Evolutionary conservation across 352 stramenopile species (phyloP).

Genomic region (Globisporangium uncinulatum): DNA sequence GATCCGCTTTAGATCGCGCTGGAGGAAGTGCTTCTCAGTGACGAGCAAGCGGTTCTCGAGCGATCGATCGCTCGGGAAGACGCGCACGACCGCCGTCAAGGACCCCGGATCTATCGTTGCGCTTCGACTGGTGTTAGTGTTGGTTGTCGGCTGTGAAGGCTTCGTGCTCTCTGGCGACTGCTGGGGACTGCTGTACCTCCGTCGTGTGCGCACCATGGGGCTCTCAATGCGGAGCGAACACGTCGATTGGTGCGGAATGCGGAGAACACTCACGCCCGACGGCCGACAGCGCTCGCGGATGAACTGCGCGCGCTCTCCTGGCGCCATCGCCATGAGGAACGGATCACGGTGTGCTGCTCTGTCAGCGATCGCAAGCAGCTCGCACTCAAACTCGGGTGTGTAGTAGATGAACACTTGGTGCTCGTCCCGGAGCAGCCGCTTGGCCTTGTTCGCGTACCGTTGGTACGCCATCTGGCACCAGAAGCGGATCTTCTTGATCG

Average conservation of each 20-base stretch:
- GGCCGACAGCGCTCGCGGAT: slow-evolving; percentile 37
- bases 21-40: slow-evolving; percentile 52
- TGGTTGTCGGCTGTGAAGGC: neutral
- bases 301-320: slow-evolving; percentile 33
- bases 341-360: slow-evolving; percentile 50
- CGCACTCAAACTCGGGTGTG: slow-evolving; percentile 39
- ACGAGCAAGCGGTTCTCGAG: slow-evolving; percentile 50
- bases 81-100: slow-evolving; percentile 37
- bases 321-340: slow-evolving; percentile 51
- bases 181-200: neutral
- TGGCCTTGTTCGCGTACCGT: slow-evolving; percentile 45
- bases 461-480: slow-evolving; percentile 76
- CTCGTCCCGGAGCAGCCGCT: slow-evolving; percentile 42
- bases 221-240: slow-evolving; percentile 6
- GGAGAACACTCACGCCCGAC: slow-evolving; percentile 58
- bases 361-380: slow-evolving; percentile 48
- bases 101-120: neutral
- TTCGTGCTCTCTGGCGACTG: neutral
- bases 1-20: slow-evolving; percentile 45
- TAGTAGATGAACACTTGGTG: slow-evolving; percentile 80
- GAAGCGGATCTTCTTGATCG: slow-evolving; percentile 72
- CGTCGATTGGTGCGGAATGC: slow-evolving; percentile 23
- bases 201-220: slow-evolving; percentile 14
- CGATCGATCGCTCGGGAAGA: slow-evolving; percentile 37
- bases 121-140: neutral